Base-by-base conservation (phyloP, 805 yeast species). In the Suhomyces sp. region DNA sequence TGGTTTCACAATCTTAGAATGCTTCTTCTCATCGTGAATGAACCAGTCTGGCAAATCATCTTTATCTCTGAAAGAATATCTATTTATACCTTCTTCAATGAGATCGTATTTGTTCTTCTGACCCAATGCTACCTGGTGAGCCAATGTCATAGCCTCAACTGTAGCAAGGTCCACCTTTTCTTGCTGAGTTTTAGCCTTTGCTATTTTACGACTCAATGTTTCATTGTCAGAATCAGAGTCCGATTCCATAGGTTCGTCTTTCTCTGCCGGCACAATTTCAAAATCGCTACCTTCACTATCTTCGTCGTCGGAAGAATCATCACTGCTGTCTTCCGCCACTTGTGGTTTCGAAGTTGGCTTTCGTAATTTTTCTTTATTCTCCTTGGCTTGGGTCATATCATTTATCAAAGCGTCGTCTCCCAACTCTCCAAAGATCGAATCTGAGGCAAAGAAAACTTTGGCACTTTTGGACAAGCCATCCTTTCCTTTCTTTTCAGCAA, bases 31-130 rank as follows among this genome's bases (percentile, higher is more conserved):
- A 60, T 94, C 99, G 60, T 94, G 98, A 44, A 88, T 54, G 66
- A 94, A 94, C 99, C 99, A 94, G n/a, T 84, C 91, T 1, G 99
- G 99, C 51, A 94, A 77, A 12, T 91, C 90, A 27, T 92, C 97
- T 44, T 75, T 78, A 63, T 94, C 98, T 61, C 97, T 82, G 80
- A 94, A 93, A 2, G 98, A 84, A 60, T 90, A 89, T 69, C 90
- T 85, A 70, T 93, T 90, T 71, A 88, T 89, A 41, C 97, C 97
- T 63, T 94, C 97, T 63, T 91, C 90, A n/a, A 90, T 76, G 52
- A 93, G 76, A 64, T 91, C 96, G 61, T 89, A 86, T 66, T 87
- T 91, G 48, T 86, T 83, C 75, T 79, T 88, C 63, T 90, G 91
- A 8, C 97, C 97, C 24, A 90, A 70, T 0, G 98, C 99, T 40